phyloP scores from a whole-genome alignment of 2,329 filamentous ascomycete species.

The Kalmusia sp. region DNA sequence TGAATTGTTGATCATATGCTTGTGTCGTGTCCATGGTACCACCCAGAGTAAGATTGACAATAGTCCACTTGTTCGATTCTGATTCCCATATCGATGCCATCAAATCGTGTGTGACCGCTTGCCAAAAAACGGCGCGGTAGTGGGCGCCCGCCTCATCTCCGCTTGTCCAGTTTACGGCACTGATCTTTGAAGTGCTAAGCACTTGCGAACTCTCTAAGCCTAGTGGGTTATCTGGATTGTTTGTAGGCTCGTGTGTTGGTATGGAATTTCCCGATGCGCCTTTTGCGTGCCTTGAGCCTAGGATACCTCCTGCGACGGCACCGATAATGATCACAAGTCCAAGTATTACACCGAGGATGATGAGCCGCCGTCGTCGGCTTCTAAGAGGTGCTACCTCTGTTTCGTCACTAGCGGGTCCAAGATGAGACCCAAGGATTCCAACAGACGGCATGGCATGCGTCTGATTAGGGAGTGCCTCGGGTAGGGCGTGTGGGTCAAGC shows the following conservation, averaged over 20 bases:
- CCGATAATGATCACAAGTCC: neutral
- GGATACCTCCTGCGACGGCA: neutral
- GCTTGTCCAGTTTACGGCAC: neutral
- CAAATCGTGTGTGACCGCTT: neutral
- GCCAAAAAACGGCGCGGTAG: neutral
- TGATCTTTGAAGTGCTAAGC: neutral
- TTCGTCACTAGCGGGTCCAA: too few species aligned
- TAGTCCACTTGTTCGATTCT: neutral
- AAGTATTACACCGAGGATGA: neutral
- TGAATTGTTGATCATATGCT: neutral
- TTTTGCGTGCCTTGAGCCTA: neutral
- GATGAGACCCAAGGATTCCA: too few species aligned
- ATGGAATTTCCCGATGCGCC: neutral
- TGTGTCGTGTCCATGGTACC: neutral
- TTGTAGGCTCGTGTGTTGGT: neutral
- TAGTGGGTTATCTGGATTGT: too few species aligned
- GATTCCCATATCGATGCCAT: conserved; percentile 1
- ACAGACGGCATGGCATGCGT: too few species aligned
- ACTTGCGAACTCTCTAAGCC: neutral
- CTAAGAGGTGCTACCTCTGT: too few species aligned
- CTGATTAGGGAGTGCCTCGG: neutral
- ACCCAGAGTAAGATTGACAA: neutral
- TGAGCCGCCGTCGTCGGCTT: too few species aligned
- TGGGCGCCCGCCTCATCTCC: neutral
- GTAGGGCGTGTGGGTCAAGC: neutral